Percentiles rank a stretch among this genome's conserved stretches.
These are phyloP conservation scores for Peronospora farinosa DNA, from an alignment of 352 stramenopile genomes.

Conservation along the genomic window DNA sequence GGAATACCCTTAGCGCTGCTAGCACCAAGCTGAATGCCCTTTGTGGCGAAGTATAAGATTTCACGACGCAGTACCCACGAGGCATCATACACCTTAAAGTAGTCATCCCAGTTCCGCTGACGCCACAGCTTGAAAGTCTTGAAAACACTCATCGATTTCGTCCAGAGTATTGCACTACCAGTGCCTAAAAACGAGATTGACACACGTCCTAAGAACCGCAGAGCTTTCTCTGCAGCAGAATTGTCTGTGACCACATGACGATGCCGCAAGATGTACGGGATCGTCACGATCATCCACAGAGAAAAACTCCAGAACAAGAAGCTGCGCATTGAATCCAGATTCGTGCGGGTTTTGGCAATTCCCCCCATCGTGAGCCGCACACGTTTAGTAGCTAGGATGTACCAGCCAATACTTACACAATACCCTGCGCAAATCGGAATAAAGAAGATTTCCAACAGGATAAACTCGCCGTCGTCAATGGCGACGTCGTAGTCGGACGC, in stretches of 20 bases:
- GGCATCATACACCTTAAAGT: constrained; percentile 80
- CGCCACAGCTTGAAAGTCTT: constrained; percentile 71
- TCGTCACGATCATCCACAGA: constrained; percentile 59
- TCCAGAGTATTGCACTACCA: constrained; percentile 62
- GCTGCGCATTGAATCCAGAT: constrained; percentile 70
- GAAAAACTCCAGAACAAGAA: constrained; percentile 70
- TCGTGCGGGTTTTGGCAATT: constrained; percentile 48
- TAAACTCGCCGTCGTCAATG: constrained; percentile 42
- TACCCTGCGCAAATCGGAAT: constrained; percentile 51
- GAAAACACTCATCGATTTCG: constrained; percentile 49
- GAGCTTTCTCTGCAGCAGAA: constrained; percentile 44
- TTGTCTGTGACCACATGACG: constrained; percentile 44
- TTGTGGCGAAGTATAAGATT: constrained; percentile 80
- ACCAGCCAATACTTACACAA: constrained; percentile 63
- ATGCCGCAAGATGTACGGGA: constrained; percentile 67
- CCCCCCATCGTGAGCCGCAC: constrained; percentile 50
- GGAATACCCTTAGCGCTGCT: constrained; percentile 30
- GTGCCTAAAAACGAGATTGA: constrained; percentile 59
- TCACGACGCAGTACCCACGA: constrained; percentile 78
- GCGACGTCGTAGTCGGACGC: constrained; percentile 21
- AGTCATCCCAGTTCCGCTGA: constrained; percentile 78
- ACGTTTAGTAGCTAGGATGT: constrained; percentile 64
- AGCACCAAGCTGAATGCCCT: constrained; percentile 61
- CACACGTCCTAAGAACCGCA: constrained; percentile 67
- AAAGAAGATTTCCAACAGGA: constrained; percentile 64